phyloP scores from a whole-genome alignment of 2,329 filamentous ascomycete species.

The Xylaria arbuscula region DNA sequence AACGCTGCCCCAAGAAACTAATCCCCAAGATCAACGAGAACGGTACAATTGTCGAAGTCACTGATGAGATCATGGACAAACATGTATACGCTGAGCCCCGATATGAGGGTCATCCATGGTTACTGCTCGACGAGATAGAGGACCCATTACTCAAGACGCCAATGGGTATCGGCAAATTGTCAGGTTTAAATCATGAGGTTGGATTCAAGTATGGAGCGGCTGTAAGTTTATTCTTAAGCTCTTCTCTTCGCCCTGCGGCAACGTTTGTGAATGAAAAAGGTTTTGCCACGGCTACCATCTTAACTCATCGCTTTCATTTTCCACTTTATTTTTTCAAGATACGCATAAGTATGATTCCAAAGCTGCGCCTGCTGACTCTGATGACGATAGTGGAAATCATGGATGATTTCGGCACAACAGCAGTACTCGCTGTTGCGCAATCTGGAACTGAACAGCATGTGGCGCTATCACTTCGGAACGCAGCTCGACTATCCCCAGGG shows the following conservation, averaged over 20 bases:
- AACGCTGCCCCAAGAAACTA: slow-evolving; percentile 34
- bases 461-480: slow-evolving; percentile 60
- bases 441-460: slow-evolving; percentile 58
- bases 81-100: slow-evolving; percentile 49
- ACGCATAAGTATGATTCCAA: too few relatives aligned
- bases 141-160: slow-evolving; percentile 59
- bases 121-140: slow-evolving; percentile 52
- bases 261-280: neutral
- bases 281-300: too few relatives aligned
- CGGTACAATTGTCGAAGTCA: slow-evolving; percentile 23
- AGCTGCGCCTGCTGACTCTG: neutral
- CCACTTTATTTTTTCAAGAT: neutral
- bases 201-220: slow-evolving; percentile 53
- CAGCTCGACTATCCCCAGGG: slow-evolving; percentile 42
- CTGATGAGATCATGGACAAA: slow-evolving; percentile 41
- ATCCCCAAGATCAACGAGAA: slow-evolving; percentile 39
- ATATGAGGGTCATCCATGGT: slow-evolving; percentile 63
- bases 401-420: slow-evolving; percentile 62
- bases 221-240: slow-evolving; percentile 11
- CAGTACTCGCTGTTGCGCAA: slow-evolving; percentile 63
- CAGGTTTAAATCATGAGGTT: slow-evolving; percentile 41
- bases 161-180: slow-evolving; percentile 55
- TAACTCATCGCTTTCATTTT: neutral
- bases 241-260: neutral
- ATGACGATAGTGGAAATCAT: slow-evolving; percentile 53